Percentiles rank a stretch among this genome's conserved stretches.
Conservation (phyloP, 345 rosid species). For the Excoecaria cochinchinensis region DNA sequence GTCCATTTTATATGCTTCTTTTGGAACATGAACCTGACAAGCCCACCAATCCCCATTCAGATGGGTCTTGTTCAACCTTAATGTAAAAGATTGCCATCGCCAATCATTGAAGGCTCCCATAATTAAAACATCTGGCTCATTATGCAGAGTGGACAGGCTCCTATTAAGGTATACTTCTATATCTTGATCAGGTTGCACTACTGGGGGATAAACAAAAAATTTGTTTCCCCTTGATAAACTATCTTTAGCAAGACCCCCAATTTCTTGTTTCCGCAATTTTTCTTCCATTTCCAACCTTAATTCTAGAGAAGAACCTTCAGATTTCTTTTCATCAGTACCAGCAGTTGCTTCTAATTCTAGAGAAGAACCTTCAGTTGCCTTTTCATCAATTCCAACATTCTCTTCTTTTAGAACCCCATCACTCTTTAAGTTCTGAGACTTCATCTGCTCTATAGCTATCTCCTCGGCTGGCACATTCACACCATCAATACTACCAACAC, state of each 20-base stretch:
- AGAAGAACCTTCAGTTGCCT: conserved; percentile 22
- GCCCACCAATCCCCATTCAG: conserved; percentile 88
- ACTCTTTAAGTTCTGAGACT: conserved; percentile 10
- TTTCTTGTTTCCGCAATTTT: conserved; percentile 37
- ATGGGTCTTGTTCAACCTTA: conserved; percentile 60
- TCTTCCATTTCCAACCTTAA: conserved; percentile 10
- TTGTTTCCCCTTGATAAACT: conserved; percentile 43
- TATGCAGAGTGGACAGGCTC: conserved; percentile 52
- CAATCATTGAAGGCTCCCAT: conserved; percentile 95
- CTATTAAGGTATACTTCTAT: conserved; percentile 71
- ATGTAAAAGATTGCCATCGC: conserved; percentile 81
- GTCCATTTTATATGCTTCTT: conserved; percentile 85
- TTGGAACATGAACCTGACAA: conserved; percentile 70
- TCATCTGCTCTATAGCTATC: conserved; percentile 16
- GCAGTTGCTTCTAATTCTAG: conserved; percentile 11
- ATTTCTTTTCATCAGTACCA: conserved; percentile 16
- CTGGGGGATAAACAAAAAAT: conserved; percentile 66
- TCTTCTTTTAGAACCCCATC: conserved; percentile 15
- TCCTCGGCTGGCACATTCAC: conserved; percentile 13
- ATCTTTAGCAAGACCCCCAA: conserved; percentile 59
- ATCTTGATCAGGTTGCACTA: conserved; percentile 59
- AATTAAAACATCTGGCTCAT: conserved; percentile 62
- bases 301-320: conserved; percentile 19
- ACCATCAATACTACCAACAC: conserved; percentile 27
- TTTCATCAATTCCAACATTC: conserved; percentile 15